Percentiles rank a stretch among this genome's conserved stretches.
Conservation (phyloP, 176 grass and related monocot species). For the Ampelocalamus luodianensis region DNA sequence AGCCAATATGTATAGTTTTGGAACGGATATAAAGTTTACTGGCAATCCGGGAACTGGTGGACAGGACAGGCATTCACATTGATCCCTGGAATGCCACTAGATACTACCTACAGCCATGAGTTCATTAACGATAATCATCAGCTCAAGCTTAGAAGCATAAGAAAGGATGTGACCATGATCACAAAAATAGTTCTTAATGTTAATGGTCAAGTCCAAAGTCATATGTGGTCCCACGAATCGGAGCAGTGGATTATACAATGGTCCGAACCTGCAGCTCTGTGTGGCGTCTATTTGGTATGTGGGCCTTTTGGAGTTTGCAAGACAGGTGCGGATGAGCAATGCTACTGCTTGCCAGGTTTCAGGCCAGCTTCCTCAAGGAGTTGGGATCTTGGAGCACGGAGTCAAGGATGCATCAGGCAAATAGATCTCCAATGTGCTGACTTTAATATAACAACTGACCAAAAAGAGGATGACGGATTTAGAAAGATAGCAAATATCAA, state of each 20-base stretch:
- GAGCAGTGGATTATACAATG: slow-evolving; percentile 38
- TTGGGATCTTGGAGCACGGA: slow-evolving; percentile 34
- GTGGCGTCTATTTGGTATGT: slow-evolving; percentile 43
- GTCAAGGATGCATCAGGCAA: slow-evolving; percentile 23
- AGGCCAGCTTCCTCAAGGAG: background rate
- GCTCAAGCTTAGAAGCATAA: slow-evolving; percentile 21
- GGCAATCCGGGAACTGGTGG: slow-evolving; percentile 34
- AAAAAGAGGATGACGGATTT: slow-evolving; percentile 15
- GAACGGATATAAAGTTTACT: slow-evolving; percentile 41
- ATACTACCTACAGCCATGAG: slow-evolving; percentile 24
- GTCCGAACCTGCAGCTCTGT: slow-evolving; percentile 27
- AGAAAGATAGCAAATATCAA: slow-evolving; percentile 26
- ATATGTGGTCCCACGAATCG: slow-evolving; percentile 28
- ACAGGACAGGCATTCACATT: slow-evolving; percentile 42
- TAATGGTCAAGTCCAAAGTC: slow-evolving; percentile 11
- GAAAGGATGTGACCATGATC: slow-evolving; percentile 29
- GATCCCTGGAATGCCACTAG: slow-evolving; percentile 39
- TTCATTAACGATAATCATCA: slow-evolving; percentile 18
- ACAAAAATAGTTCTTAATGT: slow-evolving; percentile 43
- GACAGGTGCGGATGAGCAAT: slow-evolving; percentile 20
- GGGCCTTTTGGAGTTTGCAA: slow-evolving; percentile 51
- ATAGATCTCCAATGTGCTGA: slow-evolving; percentile 10
- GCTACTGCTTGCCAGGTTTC: slow-evolving; percentile 46
- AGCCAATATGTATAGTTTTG: slow-evolving; percentile 38
- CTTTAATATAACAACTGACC: background rate